Evolutionary conservation across 192 early-diverging fungal species (phyloP), one percentile per base, ranked within the genome.

Genomic region (Tieghemiomyces parasiticus): DNA sequence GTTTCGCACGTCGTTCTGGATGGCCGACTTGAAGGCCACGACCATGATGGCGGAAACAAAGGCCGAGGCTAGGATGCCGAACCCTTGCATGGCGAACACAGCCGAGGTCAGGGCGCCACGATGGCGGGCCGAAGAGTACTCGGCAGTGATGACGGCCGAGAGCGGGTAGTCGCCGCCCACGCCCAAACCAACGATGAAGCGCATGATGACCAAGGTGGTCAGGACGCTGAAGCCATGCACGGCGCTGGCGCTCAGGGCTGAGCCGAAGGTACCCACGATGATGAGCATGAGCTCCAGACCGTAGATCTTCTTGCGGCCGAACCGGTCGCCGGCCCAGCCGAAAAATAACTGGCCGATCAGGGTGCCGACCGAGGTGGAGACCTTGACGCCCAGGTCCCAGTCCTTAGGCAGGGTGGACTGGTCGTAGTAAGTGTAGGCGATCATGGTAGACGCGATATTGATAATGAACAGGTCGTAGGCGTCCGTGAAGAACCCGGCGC

Each of bases 401-500:
- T 78, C 69, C 30, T 72, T 65, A 22, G 87, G 84, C 52, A 87
- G 74, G 29, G 76, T 80, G 16, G 72, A 65, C 25, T 73, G 61
- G 48, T 62, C 47, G 46, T 72, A 87, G 69, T 86, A 88, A 20
- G 82, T 75, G 62, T 77, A 83, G 3, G 81, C 81, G 30, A 93
- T 70, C 81, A 97, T 97, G 58, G 88, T 83, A n/a, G 90, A 78
- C 20, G 87, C 86, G 60, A 93, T 76, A 65, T 87, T 87, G 67
- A 97, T 97, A 59, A 92, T 82, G 63, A 94, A 94, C 50, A 91
- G 81, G 77, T 97, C 94, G 69, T 95, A 95, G n/a, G 91, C 83
- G 73, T 97, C 91, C 60, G 88, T 88, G 65, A 93, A 85, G 72
- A 95, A 92, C 65, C 90, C 86, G 31, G 85, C 77, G 61, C 82